A percentile compares a stretch with the other conserved stretches of the same genome.
phyloP scores from a whole-genome alignment of 2,329 filamentous ascomycete species.

The Ustilaginoidea virens region DNA sequence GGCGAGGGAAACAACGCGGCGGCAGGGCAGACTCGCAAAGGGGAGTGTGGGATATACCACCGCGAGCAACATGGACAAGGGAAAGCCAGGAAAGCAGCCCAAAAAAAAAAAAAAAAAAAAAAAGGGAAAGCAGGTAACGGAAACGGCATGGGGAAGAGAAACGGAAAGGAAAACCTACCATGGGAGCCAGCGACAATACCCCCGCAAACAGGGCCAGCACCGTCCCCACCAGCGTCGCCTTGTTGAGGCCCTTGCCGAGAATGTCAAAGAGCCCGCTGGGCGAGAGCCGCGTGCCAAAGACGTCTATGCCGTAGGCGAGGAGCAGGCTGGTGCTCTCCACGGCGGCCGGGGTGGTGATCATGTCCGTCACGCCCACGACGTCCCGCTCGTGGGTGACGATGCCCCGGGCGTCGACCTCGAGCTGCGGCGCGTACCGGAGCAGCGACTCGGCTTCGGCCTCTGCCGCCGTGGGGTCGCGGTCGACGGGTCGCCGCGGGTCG shows the following conservation, averaged over 20 bases:
- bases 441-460: slow-evolving; percentile 73
- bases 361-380: slow-evolving; percentile 55
- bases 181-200: slow-evolving; percentile 63
- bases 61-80: too few relatives aligned
- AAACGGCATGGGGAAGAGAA: background rate
- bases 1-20: too few relatives aligned
- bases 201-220: slow-evolving; percentile 66
- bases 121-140: too few relatives aligned
- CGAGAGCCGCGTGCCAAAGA: slow-evolving; percentile 76
- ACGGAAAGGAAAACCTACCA: slow-evolving; percentile 45
- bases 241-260: slow-evolving; percentile 85
- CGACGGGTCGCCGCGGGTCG: slow-evolving; percentile 75
- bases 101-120: too few relatives aligned
- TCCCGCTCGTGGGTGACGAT: slow-evolving; percentile 71
- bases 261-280: slow-evolving; percentile 88
- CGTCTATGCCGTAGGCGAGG: slow-evolving; percentile 74
- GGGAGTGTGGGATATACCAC: too few relatives aligned
- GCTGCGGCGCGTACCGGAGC: slow-evolving; percentile 54
- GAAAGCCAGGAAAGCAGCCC: too few relatives aligned
- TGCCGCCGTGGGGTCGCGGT: slow-evolving; percentile 62
- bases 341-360: slow-evolving; percentile 61
- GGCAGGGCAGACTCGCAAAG: too few relatives aligned
- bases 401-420: slow-evolving; percentile 74
- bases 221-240: slow-evolving; percentile 68
- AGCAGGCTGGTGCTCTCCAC: slow-evolving; percentile 88